Evolutionary conservation across 1,139 yeast genomes (phyloP), one percentile per base, ranked within the genome.

Genomic region (Spathaspora sp.): DNA sequence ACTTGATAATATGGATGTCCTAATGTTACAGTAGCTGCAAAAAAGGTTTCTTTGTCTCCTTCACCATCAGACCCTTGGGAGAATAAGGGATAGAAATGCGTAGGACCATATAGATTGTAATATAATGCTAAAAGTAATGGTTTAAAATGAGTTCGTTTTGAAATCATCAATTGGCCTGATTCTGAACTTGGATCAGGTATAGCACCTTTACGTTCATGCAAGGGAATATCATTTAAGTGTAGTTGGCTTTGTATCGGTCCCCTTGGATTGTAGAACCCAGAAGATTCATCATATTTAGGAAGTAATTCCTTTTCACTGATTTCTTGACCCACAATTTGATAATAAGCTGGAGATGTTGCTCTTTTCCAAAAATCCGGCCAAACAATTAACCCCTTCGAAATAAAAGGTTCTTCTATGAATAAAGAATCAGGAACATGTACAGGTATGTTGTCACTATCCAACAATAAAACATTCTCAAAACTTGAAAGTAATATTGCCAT

Each of bases 1-100:
- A 87, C 89, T 62, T 86, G 91, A 58, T 88, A 86, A 53, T 71
- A 84, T 1, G 80, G 72, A 43, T 81, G 77, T 7, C 70, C 67
- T 46, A 85, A 65, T 2, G 86, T 88, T 40, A 78, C 77, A 0
- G 95, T 84, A 0, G 93, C 91, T 0, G 96, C 91, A 45, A 87
- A 69, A 58, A 87, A 89, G 0, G 96, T 88, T 60, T 89, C 97
- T 61, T 89, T 89, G 63, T 89, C 96, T 51, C 96, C 96, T 67
- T 88, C 95, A 39, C 97, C 96, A 47, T 84, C 86, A 0, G 88
- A 81, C 11, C 91, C 91, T 65, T 89, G 96, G 0, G 93, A 84
- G 46, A 89, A 78, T 41, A 89, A 74, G n/a, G 95, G 95, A 63
- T 89, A 89, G 60, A 78, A 89, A 67, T 82, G 82, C 15, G 78